Base-by-base conservation (phyloP, 805 yeast species). In the Cyberlindnera xishuangbannaensis region DNA sequence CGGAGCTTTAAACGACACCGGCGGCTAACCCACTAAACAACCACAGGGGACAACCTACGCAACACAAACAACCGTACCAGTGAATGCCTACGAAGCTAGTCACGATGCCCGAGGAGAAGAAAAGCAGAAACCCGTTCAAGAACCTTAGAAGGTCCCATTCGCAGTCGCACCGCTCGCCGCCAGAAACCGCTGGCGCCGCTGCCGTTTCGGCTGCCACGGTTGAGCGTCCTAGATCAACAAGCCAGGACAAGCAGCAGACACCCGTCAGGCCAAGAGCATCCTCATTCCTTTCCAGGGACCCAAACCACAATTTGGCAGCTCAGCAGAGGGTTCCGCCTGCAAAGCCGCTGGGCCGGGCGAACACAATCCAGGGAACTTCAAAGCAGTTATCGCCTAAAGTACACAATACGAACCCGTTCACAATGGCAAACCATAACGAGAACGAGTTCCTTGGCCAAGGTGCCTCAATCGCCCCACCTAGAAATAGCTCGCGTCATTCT, bases 101-200 rank as follows among this genome's bases (percentile, higher is more conserved):
- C 23, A 16, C n/a, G n/a, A n/a, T 31, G 36, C 31, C 33, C 5
- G 40, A 36, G 18, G 40, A 36, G 28, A 37, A 33, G 34, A 37
- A 37, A 29, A 24, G 22, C 23, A 25, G 14, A 13, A 27, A 22
- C 29, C 28, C 28, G 15, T 11, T 37, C 22, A 30, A 14, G 17
- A n/a, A 16, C 36, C 19, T 33, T 18, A 27, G 15, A 18, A 26
- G 36, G 24, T 15, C 33, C 3, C 32, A 30, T 21, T 18, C 31
- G 9, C 29, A 20, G 11, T 12, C 23, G 23, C 9, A 9, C 23
- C 12, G 11, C 23, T 9, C 23, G 11, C 12, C 23, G 23, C 11
- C 23, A 20, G 11, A 20, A 9, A 12, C 23, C 11, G 11, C 23
- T 12, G 23, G 11, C 23, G 23, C 23, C 23, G 23, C 23, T 12